Evolutionary conservation across 1,139 yeast species (phyloP).

Genomic region (Starmera stellimalicola): DNA sequence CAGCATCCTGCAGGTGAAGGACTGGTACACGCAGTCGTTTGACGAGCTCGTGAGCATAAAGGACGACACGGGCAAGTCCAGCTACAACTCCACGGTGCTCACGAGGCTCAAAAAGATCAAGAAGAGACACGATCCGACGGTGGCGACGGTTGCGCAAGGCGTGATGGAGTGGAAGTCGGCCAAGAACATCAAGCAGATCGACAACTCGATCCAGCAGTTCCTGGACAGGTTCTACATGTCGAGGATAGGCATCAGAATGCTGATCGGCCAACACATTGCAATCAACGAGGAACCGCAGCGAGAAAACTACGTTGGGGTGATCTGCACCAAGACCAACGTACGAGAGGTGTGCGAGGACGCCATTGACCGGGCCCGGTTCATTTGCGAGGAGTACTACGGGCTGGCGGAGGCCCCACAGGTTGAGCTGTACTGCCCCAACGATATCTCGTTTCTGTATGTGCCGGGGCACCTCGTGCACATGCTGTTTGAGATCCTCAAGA

Average conservation of each 20-base stretch:
- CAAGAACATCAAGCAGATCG: slow-evolving; percentile 40
- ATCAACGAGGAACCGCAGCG: slow-evolving; percentile 57
- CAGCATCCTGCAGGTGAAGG: slow-evolving; percentile 64
- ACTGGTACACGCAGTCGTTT: slow-evolving; percentile 90
- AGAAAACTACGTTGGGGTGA: slow-evolving; percentile 70
- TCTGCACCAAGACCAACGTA: slow-evolving; percentile 72
- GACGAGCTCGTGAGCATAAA: slow-evolving; percentile 53
- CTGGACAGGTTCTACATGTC: slow-evolving; percentile 80
- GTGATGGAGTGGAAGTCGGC: slow-evolving; percentile 76
- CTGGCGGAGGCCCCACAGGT: slow-evolving; percentile 76
- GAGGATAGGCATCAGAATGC: slow-evolving; percentile 81
- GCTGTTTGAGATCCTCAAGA: slow-evolving; percentile 78
- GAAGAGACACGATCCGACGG: slow-evolving; percentile 85
- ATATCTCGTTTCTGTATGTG: slow-evolving; percentile 64
- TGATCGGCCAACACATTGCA: slow-evolving; percentile 84
- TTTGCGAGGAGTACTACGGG: slow-evolving; percentile 83
- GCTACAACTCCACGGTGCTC: slow-evolving; percentile 60
- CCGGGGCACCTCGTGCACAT: slow-evolving; percentile 87
- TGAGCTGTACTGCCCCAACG: slow-evolving; percentile 48
- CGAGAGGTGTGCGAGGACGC: slow-evolving; percentile 78
- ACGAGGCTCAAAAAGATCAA: slow-evolving; percentile 64
- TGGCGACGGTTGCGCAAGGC: slow-evolving; percentile 88
- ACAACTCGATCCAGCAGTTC: slow-evolving; percentile 65
- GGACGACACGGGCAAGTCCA: slow-evolving; percentile 24
- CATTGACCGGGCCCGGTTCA: slow-evolving; percentile 76